Conservation (phyloP, 306 rosid genomes). For the Alnus glutinosa region DNA sequence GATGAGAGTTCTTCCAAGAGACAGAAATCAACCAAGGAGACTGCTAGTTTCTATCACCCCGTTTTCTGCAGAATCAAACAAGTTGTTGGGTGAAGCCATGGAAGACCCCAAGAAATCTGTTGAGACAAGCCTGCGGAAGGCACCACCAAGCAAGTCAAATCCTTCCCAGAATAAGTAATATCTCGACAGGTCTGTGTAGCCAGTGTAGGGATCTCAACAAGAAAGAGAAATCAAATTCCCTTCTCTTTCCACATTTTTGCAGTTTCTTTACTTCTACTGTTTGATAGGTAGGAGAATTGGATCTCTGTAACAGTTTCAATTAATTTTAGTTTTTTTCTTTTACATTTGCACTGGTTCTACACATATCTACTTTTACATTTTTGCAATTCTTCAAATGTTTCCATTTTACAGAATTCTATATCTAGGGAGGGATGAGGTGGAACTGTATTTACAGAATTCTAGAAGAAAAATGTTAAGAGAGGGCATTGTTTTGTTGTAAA, state of each 20-base stretch:
- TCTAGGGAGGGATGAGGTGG: constrained; percentile 30
- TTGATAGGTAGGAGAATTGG: constrained; percentile 44
- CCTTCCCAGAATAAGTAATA: constrained; percentile 66
- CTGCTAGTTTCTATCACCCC: constrained; percentile 41
- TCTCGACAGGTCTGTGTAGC: constrained; percentile 13
- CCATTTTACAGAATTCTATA: neutral
- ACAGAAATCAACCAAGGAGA: constrained; percentile 43
- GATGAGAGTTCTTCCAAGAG: constrained; percentile 27
- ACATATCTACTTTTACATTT: neutral
- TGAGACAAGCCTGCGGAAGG: constrained; percentile 52
- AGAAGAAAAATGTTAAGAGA: constrained; percentile 23
- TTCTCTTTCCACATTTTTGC: constrained; percentile 40
- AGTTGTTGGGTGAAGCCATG: constrained; percentile 30
- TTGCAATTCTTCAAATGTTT: neutral
- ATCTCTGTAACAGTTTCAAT: constrained; percentile 26
- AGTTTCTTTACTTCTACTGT: constrained; percentile 30
- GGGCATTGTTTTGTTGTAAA: constrained; percentile 9
- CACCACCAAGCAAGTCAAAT: constrained; percentile 68
- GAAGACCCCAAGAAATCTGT: constrained; percentile 44
- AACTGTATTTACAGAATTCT: constrained; percentile 22
- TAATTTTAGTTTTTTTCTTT: neutral
- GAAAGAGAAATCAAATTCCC: constrained; percentile 31
- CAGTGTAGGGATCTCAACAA: constrained; percentile 31
- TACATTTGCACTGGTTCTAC: constrained; percentile 10
- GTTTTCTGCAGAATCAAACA: constrained; percentile 34